phyloP scores from a whole-genome alignment of 1,284 basidiomycete species.

The Uromyces viciae-fabae region DNA sequence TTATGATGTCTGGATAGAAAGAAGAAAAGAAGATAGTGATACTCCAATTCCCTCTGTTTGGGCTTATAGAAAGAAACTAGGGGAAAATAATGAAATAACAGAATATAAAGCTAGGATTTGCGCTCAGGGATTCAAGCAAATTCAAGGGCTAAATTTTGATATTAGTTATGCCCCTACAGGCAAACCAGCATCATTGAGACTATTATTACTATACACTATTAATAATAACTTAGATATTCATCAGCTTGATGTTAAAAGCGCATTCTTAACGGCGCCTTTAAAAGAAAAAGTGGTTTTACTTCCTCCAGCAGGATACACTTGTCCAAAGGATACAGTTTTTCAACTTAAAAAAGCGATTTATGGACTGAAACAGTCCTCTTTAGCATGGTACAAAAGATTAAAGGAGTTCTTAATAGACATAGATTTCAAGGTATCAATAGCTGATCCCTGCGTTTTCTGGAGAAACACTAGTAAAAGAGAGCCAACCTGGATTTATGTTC shows the following conservation, averaged over 20 bases:
- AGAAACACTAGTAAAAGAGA: too few species aligned
- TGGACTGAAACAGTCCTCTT: too few species aligned
- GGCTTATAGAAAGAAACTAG: too few species aligned
- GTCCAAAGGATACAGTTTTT: background rate
- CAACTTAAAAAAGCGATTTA: background rate
- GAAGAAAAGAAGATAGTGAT: too few species aligned
- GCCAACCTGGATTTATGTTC: background rate
- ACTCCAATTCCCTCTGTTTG: too few species aligned
- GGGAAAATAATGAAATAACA: too few species aligned
- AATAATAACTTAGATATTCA: background rate
- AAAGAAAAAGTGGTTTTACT: background rate
- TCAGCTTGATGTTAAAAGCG: background rate
- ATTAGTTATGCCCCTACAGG: background rate
- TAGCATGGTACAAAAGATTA: background rate
- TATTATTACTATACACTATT: background rate
- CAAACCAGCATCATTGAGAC: background rate
- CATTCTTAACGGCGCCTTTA: background rate
- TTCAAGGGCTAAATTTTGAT: too few species aligned
- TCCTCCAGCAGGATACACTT: background rate
- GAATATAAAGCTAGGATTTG: too few species aligned
- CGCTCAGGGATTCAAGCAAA: too few species aligned
- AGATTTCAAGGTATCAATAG: background rate
- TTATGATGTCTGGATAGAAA: too few species aligned
- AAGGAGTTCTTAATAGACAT: background rate
- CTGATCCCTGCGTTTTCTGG: background rate